Percentiles rank a stretch among this genome's conserved stretches.
Conservation (phyloP, 1,284 basidiomycete genomes). For the Ceratobasidium sp. region DNA sequence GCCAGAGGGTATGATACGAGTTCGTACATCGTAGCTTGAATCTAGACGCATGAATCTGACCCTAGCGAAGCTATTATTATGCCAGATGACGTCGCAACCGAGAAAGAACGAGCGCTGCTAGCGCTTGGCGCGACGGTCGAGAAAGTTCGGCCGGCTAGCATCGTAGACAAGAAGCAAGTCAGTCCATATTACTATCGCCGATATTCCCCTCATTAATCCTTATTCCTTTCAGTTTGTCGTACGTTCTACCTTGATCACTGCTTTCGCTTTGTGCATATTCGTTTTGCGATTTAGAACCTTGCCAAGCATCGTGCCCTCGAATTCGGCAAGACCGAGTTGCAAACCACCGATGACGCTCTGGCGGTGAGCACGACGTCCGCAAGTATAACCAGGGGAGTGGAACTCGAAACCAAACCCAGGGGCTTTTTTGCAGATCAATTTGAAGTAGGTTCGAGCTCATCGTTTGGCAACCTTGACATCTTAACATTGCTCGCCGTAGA, state of each 20-base stretch:
- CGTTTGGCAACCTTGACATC: constrained; percentile 8
- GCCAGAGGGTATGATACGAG: constrained; percentile 81
- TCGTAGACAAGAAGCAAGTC: constrained; percentile 94
- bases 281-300: constrained; percentile 71
- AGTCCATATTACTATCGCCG: constrained; percentile 54
- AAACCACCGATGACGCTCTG: constrained; percentile 59
- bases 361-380: constrained; percentile 43
- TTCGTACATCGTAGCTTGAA: constrained; percentile 57
- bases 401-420: constrained; percentile 63
- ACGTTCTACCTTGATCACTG: constrained; percentile 52
- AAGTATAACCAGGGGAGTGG: not conserved
- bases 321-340: constrained; percentile 70
- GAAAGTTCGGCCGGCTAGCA: constrained; percentile 87
- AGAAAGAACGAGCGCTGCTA: constrained; percentile 88
- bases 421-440: constrained; percentile 97
- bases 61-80: constrained; percentile 80
- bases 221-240: constrained; percentile 65
- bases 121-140: constrained; percentile 91
- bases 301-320: constrained; percentile 80
- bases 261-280: constrained; percentile 21
- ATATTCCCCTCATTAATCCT: not conserved
- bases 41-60: not conserved
- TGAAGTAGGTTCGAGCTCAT: constrained; percentile 66
- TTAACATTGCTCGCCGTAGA: constrained; percentile 62
- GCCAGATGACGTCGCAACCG: constrained; percentile 92